Evolutionary conservation across 129 eudicot species (phyloP), one percentile per base, ranked within the genome.

Genomic region (Helianthus tuberosus): DNA sequence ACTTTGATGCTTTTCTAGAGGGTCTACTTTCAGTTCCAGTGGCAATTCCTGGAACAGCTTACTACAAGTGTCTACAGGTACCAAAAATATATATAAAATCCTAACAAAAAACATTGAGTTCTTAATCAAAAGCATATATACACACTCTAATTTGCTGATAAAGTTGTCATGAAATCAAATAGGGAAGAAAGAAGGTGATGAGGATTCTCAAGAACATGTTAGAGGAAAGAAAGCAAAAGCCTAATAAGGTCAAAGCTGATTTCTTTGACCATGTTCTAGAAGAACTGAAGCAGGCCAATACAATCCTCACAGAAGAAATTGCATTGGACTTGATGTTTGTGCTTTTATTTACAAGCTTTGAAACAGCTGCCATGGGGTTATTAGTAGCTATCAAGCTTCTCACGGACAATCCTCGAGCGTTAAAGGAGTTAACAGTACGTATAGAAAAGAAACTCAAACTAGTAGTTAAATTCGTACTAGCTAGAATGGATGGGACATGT

Each of bases 11-110:
- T 25, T 93, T 93, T 71, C 86, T 93, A 27, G 83, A 81, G 78
- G 98, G 98, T 39, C 72, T 93, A 66, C 88, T 93, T 74, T 90
- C 98, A 25, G 88, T 93, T 65, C 98, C 98, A 1, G 29, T 93
- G 47, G 78, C 90, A 74, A 83, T 93, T 74, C 98, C 98, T 54
- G 98, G 98, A 72, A 93, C 98, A 76, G 91, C 98, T 75, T 93
- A 90, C 78, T 89, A 88, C 84, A 85, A 86, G 68, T 93, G 98
- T 81, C 78, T 93, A 75, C 85, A 90, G 97, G 98, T 87, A 79
- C 29, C 32, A 27, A 27, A 27, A 27, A 1, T 1, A 27, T 27
- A 20, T 27, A 2, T 27, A 27, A 27, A 27, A 27, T 27, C 32
- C 32, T 27, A 2, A 27, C 32, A 27, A 1, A 27, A 1, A 27